phyloP scores from a whole-genome alignment of 768 basidiomycete species.

The Kwoniella bestiolae region DNA sequence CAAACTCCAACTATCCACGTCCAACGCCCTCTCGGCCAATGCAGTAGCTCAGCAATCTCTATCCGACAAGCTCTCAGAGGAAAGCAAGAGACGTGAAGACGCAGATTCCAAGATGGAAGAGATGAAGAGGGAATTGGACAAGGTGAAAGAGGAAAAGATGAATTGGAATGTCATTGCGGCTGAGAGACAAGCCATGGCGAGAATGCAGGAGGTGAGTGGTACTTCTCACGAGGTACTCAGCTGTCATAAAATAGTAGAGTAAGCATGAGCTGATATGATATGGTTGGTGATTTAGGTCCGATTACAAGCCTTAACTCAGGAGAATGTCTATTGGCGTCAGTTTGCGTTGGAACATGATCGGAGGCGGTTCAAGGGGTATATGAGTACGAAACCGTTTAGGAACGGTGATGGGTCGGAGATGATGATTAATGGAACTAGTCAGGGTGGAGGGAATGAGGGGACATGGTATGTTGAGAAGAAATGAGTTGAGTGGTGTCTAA shows the following conservation, averaged over 20 bases:
- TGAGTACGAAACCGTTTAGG: slow-evolving; percentile 13
- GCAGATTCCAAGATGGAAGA: slow-evolving; percentile 11
- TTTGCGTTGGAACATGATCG: slow-evolving; percentile 40
- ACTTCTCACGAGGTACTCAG: too few species aligned
- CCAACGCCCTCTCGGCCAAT: not conserved
- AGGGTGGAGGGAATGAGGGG: not conserved
- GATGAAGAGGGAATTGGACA: slow-evolving; percentile 11
- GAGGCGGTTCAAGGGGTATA: slow-evolving; percentile 18
- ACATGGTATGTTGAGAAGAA: not conserved
- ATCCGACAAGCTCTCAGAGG: slow-evolving; percentile 5
- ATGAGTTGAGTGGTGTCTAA: too few species aligned
- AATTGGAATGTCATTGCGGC: slow-evolving; percentile 22
- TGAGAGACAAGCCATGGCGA: slow-evolving; percentile 22
- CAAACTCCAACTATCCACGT: slow-evolving; percentile 15
- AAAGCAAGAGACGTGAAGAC: not conserved
- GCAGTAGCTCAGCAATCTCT: not conserved
- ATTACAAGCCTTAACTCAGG: slow-evolving; percentile 32
- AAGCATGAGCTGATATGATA: not conserved
- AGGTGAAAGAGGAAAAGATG: slow-evolving; percentile 18
- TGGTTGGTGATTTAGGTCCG: slow-evolving; percentile 23
- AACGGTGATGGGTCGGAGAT: not conserved
- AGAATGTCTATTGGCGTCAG: slow-evolving; percentile 40
- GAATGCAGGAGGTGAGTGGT: slow-evolving; percentile 37
- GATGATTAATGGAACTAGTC: not conserved
- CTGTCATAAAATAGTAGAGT: not conserved